Conservation (phyloP, 2,329 filamentous ascomycete species). For the Nemania sp. region DNA sequence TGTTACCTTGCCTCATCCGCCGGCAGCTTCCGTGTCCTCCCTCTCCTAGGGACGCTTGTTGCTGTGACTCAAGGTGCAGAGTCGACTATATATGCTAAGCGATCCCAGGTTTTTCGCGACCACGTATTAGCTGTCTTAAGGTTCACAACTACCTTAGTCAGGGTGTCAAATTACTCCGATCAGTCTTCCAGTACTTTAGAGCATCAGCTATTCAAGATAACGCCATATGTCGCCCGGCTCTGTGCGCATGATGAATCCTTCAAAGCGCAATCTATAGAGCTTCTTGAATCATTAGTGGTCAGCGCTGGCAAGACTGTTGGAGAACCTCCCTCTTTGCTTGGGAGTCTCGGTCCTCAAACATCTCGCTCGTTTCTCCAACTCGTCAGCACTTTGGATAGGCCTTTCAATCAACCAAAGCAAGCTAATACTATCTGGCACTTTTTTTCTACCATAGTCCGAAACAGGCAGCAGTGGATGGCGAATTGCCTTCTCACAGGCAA, state of each 20-base stretch:
- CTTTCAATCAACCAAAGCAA: slow-evolving; percentile 67
- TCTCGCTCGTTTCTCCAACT: slow-evolving; percentile 83
- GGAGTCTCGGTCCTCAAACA: slow-evolving; percentile 80
- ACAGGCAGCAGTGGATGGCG: slow-evolving; percentile 94
- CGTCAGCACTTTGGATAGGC: slow-evolving; percentile 75
- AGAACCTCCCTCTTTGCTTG: slow-evolving; percentile 94
- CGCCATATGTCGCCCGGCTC: slow-evolving; percentile 74
- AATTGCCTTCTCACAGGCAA: slow-evolving; percentile 89
- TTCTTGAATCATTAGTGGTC: slow-evolving; percentile 74
- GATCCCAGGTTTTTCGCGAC: slow-evolving; percentile 57
- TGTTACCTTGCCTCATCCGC: slow-evolving; percentile 73
- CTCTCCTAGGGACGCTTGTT: slow-evolving; percentile 72
- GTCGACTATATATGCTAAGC: slow-evolving; percentile 64
- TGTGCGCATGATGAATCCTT: slow-evolving; percentile 72
- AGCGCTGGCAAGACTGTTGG: slow-evolving; percentile 65
- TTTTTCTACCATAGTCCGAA: slow-evolving; percentile 81
- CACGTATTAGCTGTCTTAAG: slow-evolving; percentile 67
- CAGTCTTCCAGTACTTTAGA: slow-evolving; percentile 69
- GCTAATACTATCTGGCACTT: slow-evolving; percentile 79
- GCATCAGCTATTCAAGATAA: slow-evolving; percentile 77
- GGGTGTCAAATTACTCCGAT: slow-evolving; percentile 66
- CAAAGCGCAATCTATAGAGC: slow-evolving; percentile 64
- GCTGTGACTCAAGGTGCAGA: slow-evolving; percentile 61
- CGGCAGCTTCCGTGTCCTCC: slow-evolving; percentile 74
- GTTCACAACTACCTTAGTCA: slow-evolving; percentile 71